Evolutionary conservation across 352 stramenopile genomes (phyloP).

Genomic region (Phytophthora aleatoria): DNA sequence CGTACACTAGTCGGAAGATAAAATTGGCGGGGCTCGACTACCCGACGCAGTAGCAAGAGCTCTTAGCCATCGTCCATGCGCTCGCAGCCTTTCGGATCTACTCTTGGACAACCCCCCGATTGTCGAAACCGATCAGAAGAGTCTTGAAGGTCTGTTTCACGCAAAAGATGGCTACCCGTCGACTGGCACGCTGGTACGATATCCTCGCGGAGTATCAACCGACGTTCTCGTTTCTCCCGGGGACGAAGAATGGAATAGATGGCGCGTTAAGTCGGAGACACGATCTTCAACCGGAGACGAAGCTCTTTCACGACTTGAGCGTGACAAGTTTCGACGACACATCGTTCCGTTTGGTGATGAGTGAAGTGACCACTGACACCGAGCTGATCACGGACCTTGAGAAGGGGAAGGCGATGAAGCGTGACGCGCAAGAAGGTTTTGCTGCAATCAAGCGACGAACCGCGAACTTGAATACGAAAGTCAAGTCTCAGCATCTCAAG

Average conservation of each 20-base stretch:
- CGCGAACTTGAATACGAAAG: too few relatives aligned
- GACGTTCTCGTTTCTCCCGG: background rate
- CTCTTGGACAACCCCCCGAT: conserved; percentile 3
- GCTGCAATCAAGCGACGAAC: too few relatives aligned
- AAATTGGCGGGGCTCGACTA: conserved; percentile 24
- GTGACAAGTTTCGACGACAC: background rate
- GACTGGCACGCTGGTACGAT: conserved; percentile 12
- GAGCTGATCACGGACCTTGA: background rate
- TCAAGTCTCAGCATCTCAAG: too few relatives aligned
- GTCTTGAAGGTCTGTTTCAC: conserved; percentile 10
- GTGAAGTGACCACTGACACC: background rate
- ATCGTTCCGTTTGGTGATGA: background rate
- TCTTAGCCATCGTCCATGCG: conserved; percentile 6
- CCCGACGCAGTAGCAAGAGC: conserved; percentile 9
- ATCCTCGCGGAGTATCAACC: conserved; percentile 16
- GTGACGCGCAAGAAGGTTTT: background rate
- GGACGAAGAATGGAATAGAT: background rate
- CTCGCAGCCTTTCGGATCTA: conserved; percentile 5
- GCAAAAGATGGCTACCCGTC: conserved; percentile 11
- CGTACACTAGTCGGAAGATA: conserved; percentile 16
- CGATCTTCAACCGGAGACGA: background rate
- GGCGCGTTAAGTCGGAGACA: background rate
- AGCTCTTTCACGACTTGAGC: background rate
- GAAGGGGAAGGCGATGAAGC: background rate
- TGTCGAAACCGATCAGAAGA: conserved; percentile 22